Evolutionary conservation across 2,329 filamentous ascomycete genomes (phyloP), one percentile per base, ranked within the genome.

Genomic region (Colletotrichum sansevieriae): DNA sequence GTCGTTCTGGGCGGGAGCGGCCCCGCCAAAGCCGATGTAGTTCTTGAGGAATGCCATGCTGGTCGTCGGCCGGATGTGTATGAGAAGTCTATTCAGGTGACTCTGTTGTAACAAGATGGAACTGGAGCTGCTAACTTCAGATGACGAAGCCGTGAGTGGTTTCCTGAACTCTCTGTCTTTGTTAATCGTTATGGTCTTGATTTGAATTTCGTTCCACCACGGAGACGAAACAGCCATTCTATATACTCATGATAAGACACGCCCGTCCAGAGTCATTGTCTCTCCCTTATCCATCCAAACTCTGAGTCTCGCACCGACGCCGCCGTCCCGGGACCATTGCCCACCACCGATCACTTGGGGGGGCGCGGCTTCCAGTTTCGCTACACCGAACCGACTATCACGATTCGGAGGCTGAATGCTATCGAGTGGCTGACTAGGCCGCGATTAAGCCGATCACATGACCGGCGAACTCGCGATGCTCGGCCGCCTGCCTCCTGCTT

Each of bases 11-110:
- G 70, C 61, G 18, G 72, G 64, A 22, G 65, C 47, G 29, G 54
- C 65, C 43, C 66, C 69, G n/a, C 77, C 77, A 44, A 81, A 72
- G 60, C 81, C 79, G 63, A 84, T 77, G 70, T 80, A 82, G 70
- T 71, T 77, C 69, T 77, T 79, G 47, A 78, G 71, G 37, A 78
- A 75, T 22, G 75, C 75, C 74, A 77, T 76, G 46, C 39, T 46
- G 13, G 22, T 12, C 68, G 64, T 72, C 47, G 63, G 25, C 62
- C 29, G 62, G 67, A 67, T 65, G 33, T 41, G 44, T 59, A 44
- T 29, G 35, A 33, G 25, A 22, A 41, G 39, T 15, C 22, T 54
- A 2, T 18, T 51, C 37, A 58, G 39, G 29, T 57, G 29, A 47
- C 20, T 41, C 56, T 55, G 29, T 35, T 29, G 46, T 18, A 43